Conservation (phyloP, 2,329 filamentous ascomycete species). For the Chaetomium olivaceum region DNA sequence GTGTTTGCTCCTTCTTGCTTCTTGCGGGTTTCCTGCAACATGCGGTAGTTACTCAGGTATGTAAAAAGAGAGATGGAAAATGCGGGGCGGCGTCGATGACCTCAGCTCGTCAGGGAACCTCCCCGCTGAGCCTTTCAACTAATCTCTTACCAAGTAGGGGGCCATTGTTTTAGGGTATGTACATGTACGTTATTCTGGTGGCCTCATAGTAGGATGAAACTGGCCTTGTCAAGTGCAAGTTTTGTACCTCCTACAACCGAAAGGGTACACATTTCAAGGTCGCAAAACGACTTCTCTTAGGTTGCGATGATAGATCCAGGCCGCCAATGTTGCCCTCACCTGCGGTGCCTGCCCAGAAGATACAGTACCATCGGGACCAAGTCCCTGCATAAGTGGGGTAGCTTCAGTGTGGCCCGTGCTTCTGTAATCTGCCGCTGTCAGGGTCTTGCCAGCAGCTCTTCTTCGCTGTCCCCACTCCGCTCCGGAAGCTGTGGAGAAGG, state of each 20-base stretch:
- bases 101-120: slow-evolving; percentile 20
- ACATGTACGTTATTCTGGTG: background rate
- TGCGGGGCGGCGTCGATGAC: background rate
- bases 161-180: background rate
- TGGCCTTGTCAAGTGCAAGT: too few species aligned
- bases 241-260: background rate
- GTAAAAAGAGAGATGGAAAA: background rate
- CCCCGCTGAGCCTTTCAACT: background rate
- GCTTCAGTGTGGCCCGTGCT: slow-evolving; percentile 5
- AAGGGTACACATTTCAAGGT: background rate
- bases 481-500: background rate
- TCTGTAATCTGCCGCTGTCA: too few species aligned
- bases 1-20: slow-evolving; percentile 9
- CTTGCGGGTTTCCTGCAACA: background rate
- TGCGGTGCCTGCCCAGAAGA: background rate
- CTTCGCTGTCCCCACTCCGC: background rate
- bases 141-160: background rate
- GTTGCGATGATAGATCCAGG: background rate
- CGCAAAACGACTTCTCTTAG: background rate
- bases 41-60: too few species aligned
- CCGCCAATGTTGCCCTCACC: background rate
- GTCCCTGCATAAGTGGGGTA: background rate
- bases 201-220: background rate
- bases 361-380: background rate
- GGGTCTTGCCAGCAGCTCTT: background rate